Base-by-base conservation (phyloP, 176 grass and related monocot genomes). In the Pharus latifolius region DNA sequence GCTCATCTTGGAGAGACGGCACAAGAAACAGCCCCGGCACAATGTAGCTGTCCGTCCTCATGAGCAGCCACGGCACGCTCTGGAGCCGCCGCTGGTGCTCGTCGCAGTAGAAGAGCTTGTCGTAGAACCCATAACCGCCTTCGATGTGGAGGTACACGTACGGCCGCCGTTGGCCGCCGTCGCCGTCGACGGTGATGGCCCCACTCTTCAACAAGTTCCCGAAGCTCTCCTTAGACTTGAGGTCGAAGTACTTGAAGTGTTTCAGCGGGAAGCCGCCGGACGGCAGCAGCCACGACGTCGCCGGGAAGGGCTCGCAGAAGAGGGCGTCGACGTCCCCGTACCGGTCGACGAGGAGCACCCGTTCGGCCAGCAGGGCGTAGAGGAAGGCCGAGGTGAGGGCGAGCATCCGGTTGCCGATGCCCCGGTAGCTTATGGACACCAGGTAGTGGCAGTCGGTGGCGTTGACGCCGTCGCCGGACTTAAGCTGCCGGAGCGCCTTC, bases 81-180 rank as follows among this genome's bases (percentile, higher is more conserved):
- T 17, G 33, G 22, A 95, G 74, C 7, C 69, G 57, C 37, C 23
- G 57, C 61, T 90, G 91, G 59, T 90, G 80, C 10, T 57, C 77
- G 67, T 67, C 83, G 57, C 87, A 96, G 70, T 74, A 97, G 78
- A 92, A 89, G 44, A 87, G 77, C 77, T 92, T 89, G 77, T 87
- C 92, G 23, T 72, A 45, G 49, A 63, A 67, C 1, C 27, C 63
- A 22, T 81, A 78, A 14, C 9, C 48, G 67, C 81, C 82, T 7
- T 54, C 72, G 9, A 96, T 78, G 72, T 96, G 92, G 33, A 96
- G 79, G 78, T 86, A 91, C 17, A 85, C 80, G 32, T 78, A 84
- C 50, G 72, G 60, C 2, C 67, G 78, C 25, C 60, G 44, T 35
- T 2, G 28, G 25, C 23, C 5, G 41, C 28, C 12, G 10, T 18